phyloP scores from a whole-genome alignment of 371 early-diverging fungal genomes.

The Neoconidiobolus thromboides region DNA sequence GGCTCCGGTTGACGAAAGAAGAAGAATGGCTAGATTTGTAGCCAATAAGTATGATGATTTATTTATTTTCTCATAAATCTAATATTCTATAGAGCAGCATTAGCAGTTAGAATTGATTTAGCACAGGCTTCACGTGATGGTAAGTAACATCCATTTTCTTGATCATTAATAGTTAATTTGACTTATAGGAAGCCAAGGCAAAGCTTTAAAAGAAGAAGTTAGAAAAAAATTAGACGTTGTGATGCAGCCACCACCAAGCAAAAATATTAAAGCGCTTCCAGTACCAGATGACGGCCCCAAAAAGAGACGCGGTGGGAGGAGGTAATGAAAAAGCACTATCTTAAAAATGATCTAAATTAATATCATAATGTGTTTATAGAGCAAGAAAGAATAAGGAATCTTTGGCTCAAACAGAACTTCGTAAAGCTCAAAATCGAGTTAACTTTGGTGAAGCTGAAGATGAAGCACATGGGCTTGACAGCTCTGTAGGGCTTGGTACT shows the following conservation, averaged over 20 bases:
- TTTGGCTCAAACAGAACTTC: constrained; percentile 69
- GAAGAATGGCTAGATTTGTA: constrained; percentile 54
- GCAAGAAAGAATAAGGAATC: constrained; percentile 69
- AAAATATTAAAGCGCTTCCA: constrained; percentile 71
- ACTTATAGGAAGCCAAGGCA: constrained; percentile 32
- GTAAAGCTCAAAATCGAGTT: constrained; percentile 76
- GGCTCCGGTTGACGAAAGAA: constrained; percentile 53
- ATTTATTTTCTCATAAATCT: constrained; percentile 1
- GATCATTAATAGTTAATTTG: no score
- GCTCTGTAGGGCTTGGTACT: constrained; percentile 78
- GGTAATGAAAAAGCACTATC: constrained; percentile 14
- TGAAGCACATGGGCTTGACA: constrained; percentile 63
- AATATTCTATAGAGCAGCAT: constrained; percentile 17
- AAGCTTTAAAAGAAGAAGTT: constrained; percentile 53
- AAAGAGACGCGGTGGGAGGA: constrained; percentile 73
- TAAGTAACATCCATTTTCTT: constrained; percentile 1
- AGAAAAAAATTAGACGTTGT: constrained; percentile 68
- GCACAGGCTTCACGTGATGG: constrained; percentile 48
- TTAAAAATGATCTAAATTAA: no score
- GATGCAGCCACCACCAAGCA: constrained; percentile 71
- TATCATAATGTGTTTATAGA: constrained; percentile 14
- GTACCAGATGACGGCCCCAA: constrained; percentile 82
- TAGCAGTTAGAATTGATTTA: constrained; percentile 83
- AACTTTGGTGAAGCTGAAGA: constrained; percentile 84
- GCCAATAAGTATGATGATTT: constrained; percentile 48